Percentiles rank a stretch among this genome's conserved stretches.
Evolutionary conservation across 2,329 filamentous ascomycete genomes (phyloP).

Genomic region (Colletotrichum theobromicola): DNA sequence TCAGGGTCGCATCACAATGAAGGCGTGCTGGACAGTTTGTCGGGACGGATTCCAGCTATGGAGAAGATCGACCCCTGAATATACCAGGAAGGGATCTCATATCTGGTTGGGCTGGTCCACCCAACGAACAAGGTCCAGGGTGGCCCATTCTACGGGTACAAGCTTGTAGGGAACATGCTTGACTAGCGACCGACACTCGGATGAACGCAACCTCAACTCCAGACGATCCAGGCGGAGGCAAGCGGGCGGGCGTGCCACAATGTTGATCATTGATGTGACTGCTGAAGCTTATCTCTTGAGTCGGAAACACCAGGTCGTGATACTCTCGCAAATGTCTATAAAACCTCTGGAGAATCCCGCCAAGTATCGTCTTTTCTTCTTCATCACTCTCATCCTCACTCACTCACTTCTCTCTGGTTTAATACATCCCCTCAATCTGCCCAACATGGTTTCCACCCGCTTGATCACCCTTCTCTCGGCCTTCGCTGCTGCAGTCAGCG

Average conservation of each 20-base stretch:
- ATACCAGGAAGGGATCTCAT: background rate
- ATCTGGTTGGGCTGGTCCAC: background rate
- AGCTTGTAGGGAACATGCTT: background rate
- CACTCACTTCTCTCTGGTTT: background rate
- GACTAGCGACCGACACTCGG: background rate
- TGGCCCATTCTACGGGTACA: background rate
- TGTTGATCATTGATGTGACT: background rate
- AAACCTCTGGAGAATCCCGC: background rate
- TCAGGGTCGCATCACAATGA: background rate
- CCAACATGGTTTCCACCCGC: background rate
- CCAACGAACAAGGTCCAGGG: background rate
- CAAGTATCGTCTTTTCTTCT: background rate
- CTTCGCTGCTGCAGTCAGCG: background rate
- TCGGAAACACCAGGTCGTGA: background rate
- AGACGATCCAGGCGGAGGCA: background rate
- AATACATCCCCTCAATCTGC: background rate
- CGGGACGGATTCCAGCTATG: background rate
- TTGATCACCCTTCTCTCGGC: background rate
- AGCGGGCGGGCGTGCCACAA: background rate
- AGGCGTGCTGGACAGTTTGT: background rate
- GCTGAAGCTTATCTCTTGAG: background rate
- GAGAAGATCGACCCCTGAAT: background rate
- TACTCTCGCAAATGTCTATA: background rate
- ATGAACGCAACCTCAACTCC: background rate
- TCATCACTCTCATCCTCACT: background rate